Evolutionary conservation across 495 filamentous ascomycete genomes (phyloP).

Genomic region (Coniosporium apollinis): DNA sequence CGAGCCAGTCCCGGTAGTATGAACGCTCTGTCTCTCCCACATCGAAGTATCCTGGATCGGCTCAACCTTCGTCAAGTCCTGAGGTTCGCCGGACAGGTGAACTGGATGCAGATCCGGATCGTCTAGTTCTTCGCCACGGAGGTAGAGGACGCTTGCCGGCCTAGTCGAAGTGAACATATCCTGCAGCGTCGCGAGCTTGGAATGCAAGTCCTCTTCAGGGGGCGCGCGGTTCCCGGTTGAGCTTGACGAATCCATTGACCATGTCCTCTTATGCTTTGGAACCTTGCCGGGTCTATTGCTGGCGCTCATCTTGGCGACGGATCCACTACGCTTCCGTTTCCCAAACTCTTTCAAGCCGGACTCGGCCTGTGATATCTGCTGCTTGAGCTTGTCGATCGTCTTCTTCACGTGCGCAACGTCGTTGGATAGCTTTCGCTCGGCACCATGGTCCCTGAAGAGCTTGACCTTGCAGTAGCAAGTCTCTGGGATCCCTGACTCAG

Average conservation of each 20-base stretch:
- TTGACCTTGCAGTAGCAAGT: conserved; percentile 92
- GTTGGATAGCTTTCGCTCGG: conserved; percentile 86
- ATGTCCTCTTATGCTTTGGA: conserved; percentile 80
- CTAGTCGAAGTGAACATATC: conserved; percentile 94
- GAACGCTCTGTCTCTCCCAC: conserved; percentile 40
- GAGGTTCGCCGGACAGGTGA: conserved; percentile 48
- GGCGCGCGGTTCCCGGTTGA: conserved; percentile 43
- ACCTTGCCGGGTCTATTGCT: conserved; percentile 52
- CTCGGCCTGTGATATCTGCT: conserved; percentile 78
- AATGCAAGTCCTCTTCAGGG: conserved; percentile 75
- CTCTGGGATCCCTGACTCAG: conserved; percentile 36
- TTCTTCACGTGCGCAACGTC: conserved; percentile 88
- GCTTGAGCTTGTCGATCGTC: conserved; percentile 82
- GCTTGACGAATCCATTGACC: conserved; percentile 86
- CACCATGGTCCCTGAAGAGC: conserved; percentile 90
- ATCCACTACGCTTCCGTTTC: conserved; percentile 65
- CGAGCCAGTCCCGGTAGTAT: conserved; percentile 30
- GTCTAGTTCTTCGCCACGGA: conserved; percentile 68
- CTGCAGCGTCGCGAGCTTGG: conserved; percentile 67
- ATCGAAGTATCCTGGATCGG: conserved; percentile 35
- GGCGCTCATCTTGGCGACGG: conserved; percentile 31
- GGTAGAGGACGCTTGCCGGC: conserved; percentile 66
- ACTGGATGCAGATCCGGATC: conserved; percentile 85
- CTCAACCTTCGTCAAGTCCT: conserved; percentile 40
- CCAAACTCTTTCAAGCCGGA: conserved; percentile 75